Evolutionary conservation across 345 rosid species (phyloP).

Genomic region (Fremontodendron californicum): DNA sequence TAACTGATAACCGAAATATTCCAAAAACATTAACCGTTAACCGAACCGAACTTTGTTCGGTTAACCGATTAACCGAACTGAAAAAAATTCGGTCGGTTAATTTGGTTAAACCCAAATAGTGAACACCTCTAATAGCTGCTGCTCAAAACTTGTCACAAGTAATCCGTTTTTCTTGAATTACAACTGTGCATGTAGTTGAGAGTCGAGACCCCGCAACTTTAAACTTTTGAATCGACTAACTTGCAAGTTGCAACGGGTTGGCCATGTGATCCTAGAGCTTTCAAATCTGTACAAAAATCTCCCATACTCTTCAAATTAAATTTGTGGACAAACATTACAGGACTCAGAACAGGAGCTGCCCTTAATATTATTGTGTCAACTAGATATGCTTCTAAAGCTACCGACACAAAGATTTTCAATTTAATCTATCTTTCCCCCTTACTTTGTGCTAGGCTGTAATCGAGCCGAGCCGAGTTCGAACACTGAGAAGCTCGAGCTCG

Average conservation of each 20-base stretch:
- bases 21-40: too few relatives aligned
- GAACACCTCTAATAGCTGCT: too few relatives aligned
- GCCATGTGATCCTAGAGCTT: conserved; percentile 8
- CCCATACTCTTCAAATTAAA: neutral
- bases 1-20: too few relatives aligned
- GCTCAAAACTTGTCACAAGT: too few relatives aligned
- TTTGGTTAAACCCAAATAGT: too few relatives aligned
- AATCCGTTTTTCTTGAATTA: conserved; percentile 13
- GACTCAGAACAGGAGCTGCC: neutral
- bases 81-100: too few relatives aligned
- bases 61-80: too few relatives aligned
- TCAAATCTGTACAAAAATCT: neutral
- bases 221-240: conserved; percentile 6
- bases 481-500: too few relatives aligned
- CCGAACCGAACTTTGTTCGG: too few relatives aligned
- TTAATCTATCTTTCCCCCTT: neutral
- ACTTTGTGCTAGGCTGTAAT: neutral
- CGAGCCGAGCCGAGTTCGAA: too few relatives aligned
- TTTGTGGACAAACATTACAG: neutral
- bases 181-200: neutral
- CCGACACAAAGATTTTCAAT: neutral
- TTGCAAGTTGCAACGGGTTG: conserved; percentile 3
- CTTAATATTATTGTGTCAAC: neutral
- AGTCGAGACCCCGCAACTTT: neutral
- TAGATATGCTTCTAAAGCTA: neutral